Percentiles rank a stretch among this genome's conserved stretches.
Conservation (phyloP, 148 eudicot genomes). For the Suaeda aralocaspica region DNA sequence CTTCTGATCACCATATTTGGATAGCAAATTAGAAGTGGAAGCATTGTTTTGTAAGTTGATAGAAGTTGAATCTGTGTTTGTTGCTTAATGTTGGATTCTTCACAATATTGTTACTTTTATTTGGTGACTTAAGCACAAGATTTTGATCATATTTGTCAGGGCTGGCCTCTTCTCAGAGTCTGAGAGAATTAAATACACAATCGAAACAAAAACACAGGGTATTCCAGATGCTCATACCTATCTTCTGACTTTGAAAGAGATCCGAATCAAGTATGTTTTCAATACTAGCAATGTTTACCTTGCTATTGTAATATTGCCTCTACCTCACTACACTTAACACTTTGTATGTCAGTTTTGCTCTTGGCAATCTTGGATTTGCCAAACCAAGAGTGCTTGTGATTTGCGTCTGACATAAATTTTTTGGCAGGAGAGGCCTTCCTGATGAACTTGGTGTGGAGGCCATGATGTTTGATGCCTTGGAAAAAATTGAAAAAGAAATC, state of each 20-base stretch:
- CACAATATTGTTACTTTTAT: background rate
- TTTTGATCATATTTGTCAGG: constrained; percentile 37
- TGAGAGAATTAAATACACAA: constrained; percentile 68
- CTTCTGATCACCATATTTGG: background rate
- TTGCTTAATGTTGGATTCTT: background rate
- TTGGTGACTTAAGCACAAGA: background rate
- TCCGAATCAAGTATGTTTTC: constrained; percentile 57
- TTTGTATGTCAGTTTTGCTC: background rate
- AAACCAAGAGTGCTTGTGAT: background rate
- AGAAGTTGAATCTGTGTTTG: background rate
- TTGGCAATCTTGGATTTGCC: background rate
- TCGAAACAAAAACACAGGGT: constrained; percentile 53
- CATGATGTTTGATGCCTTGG: constrained; percentile 90
- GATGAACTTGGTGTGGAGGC: constrained; percentile 89
- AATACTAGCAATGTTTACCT: background rate
- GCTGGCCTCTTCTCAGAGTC: constrained; percentile 74
- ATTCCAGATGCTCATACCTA: constrained; percentile 82
- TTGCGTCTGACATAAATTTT: constrained; percentile 2
- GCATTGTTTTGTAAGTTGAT: background rate
- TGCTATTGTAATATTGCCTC: background rate
- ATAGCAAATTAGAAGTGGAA: background rate
- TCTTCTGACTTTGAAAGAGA: constrained; percentile 69
- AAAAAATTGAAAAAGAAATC: constrained; percentile 74
- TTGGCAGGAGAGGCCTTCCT: constrained; percentile 76
- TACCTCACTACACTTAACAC: background rate